A percentile compares a stretch with the other conserved stretches of the same genome.
phyloP scores from a whole-genome alignment of 73 alveolate species.

The Paramecium biaurelia region DNA sequence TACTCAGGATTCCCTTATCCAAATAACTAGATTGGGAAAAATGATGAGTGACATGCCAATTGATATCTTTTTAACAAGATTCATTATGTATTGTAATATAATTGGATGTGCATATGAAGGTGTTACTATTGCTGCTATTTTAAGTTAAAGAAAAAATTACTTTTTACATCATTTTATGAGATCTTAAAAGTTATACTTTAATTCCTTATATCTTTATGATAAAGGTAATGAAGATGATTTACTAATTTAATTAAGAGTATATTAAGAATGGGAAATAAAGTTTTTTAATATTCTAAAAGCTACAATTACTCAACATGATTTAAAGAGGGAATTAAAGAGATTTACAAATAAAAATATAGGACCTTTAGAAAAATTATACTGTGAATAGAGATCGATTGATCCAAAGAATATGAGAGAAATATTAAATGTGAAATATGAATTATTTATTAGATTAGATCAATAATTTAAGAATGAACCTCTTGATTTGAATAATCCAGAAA shows the following conservation, averaged over 20 bases:
- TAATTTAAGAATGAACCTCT: not conserved
- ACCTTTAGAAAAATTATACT: not conserved
- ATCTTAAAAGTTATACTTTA: not conserved
- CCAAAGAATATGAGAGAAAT: slow-evolving; percentile 53
- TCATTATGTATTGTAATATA: not conserved
- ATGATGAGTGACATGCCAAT: slow-evolving; percentile 42
- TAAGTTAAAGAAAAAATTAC: not conserved
- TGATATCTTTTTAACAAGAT: slow-evolving; percentile 9
- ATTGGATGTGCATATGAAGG: not conserved
- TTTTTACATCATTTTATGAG: slow-evolving; percentile 43
- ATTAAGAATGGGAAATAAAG: slow-evolving; percentile 30
- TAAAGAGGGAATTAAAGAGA: not conserved
- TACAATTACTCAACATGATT: not conserved
- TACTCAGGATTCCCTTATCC: not conserved
- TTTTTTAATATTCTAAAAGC: not conserved
- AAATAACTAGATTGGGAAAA: slow-evolving; percentile 4
- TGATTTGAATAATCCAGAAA: slow-evolving; percentile 25
- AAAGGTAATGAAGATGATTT: slow-evolving; percentile 41
- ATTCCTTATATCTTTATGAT: slow-evolving; percentile 16
- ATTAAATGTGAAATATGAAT: slow-evolving; percentile 13
- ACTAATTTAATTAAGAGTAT: not conserved
- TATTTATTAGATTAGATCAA: slow-evolving; percentile 20
- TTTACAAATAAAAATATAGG: not conserved
- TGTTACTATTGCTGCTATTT: not conserved
- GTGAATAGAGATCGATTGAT: slow-evolving; percentile 22